Evolutionary conservation across 805 yeast genomes (phyloP), one percentile per base, ranked within the genome.

Genomic region (Saturnispora saitoi): DNA sequence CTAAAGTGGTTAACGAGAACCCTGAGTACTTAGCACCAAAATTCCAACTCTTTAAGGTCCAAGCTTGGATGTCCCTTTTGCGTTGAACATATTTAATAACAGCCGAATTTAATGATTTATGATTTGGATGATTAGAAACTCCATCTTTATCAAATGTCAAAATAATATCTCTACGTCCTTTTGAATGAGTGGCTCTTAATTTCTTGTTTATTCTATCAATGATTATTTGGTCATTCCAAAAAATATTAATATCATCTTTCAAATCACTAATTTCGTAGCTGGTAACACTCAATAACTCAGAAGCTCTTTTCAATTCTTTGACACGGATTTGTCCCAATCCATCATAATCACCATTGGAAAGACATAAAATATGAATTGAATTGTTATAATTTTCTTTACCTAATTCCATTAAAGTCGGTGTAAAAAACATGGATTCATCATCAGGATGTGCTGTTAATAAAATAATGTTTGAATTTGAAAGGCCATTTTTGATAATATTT

Each of bases 401-500:
- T 45, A 72, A 58, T 53, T 78, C 82, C 7, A 76, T 63, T 30
- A 89, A 54, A 0, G 90, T 71, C 0, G 99, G 99, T 1, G 88
- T 79, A 59, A 93, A 93, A 65, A 93, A 93, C 99, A 93, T 93
- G 45, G 88, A 90, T 66, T 93, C 99, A 64, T 93, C 99, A 65
- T 93, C 99, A 0, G 99, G 99, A 65, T 93, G 99, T 0, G 96
- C 96, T 37, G 89, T 81, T 11, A 91, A 53, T 17, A 65, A 37
- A 3, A 63, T 49, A 10, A 66, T 51, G 40, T 64, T 62, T 4
- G 63, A 43, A 37, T 61, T 52, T 1, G 48, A 47, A 12, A 65
- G 37, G 1, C 45, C 53, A 30, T 55, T 47, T 1, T 42, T 12
- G 4, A 53, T 28, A 11, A 65, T 52, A 4, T 52, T 41, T 2